A percentile compares a stretch with the other conserved stretches of the same genome.
Conservation (phyloP, 2,329 filamentous ascomycete genomes). For the Colletotrichum chrysophilum region DNA sequence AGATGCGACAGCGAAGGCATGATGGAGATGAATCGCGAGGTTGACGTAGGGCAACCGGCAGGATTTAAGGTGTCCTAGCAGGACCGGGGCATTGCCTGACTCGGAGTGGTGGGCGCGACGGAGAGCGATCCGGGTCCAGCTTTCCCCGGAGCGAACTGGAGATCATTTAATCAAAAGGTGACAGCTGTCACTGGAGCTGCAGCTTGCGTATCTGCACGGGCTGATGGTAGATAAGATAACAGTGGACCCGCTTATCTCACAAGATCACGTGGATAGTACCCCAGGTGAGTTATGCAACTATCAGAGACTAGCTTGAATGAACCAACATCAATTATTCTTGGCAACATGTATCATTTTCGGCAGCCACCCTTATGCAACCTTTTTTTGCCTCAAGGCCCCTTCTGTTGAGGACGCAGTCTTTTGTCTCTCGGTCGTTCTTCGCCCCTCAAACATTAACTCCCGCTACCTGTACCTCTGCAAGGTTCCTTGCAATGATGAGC, state of each 20-base stretch:
- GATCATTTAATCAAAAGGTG: not conserved
- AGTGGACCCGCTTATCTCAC: not conserved
- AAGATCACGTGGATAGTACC: not conserved
- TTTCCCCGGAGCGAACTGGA: constrained; percentile 8
- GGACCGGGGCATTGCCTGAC: constrained; percentile 17
- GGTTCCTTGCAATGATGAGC: too few relatives aligned
- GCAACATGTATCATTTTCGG: not conserved
- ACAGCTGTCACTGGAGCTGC: constrained; percentile 10
- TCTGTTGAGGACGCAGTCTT: not conserved
- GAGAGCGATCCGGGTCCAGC: constrained; percentile 7
- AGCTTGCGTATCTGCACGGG: not conserved
- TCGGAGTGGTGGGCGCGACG: not conserved
- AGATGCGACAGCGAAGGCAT: not conserved
- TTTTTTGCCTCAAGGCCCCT: not conserved
- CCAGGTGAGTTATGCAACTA: not conserved
- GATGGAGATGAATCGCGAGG: not conserved
- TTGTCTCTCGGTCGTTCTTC: not conserved
- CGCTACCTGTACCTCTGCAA: too few relatives aligned
- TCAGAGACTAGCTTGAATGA: not conserved
- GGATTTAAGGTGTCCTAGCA: not conserved
- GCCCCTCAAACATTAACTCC: too few relatives aligned
- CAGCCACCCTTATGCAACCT: not conserved
- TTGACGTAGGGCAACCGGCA: not conserved
- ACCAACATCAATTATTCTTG: not conserved
- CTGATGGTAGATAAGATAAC: not conserved